Evolutionary conservation across 1,284 basidiomycete species (phyloP).

Genomic region (Stereum hirsutum): DNA sequence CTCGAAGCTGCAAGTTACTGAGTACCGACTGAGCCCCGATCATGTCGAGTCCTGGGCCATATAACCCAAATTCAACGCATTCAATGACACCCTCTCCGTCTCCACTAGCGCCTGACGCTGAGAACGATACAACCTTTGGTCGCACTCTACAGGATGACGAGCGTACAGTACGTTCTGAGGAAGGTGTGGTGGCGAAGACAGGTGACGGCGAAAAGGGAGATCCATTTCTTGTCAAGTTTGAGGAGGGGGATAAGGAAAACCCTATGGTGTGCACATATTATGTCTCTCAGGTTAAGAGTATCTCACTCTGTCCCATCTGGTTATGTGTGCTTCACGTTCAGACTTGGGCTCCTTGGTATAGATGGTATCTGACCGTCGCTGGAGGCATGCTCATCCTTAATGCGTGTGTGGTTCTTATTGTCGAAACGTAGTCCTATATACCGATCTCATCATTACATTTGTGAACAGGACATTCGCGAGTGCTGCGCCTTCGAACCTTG

Average conservation of each 20-base stretch:
- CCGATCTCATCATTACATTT: slow-evolving; percentile 9
- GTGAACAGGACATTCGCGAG: slow-evolving; percentile 54
- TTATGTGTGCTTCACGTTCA: slow-evolving; percentile 15
- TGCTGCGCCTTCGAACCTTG: slow-evolving; percentile 41
- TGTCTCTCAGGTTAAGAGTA: too few species aligned
- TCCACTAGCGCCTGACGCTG: too few species aligned
- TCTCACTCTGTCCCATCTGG: too few species aligned
- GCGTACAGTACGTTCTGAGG: too few species aligned
- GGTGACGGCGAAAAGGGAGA: slow-evolving; percentile 24
- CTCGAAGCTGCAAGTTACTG: too few species aligned
- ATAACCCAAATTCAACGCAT: background rate
- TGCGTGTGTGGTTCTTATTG: slow-evolving; percentile 30
- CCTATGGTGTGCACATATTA: slow-evolving; percentile 24
- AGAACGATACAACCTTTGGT: too few species aligned
- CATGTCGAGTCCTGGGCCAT: too few species aligned
- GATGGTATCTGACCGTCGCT: slow-evolving; percentile 59
- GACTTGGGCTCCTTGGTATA: slow-evolving; percentile 47
- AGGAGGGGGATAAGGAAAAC: slow-evolving; percentile 28
- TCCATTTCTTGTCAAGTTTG: slow-evolving; percentile 29
- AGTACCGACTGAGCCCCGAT: too few species aligned
- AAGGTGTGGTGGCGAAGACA: too few species aligned
- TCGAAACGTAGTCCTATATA: background rate
- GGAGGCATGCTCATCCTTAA: slow-evolving; percentile 60
- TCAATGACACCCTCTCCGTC: background rate
- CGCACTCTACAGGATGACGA: too few species aligned